These are phyloP conservation scores for Scenedesmus sp. DNA, from an alignment of 163 green algal genomes.

Conservation along the genomic window DNA sequence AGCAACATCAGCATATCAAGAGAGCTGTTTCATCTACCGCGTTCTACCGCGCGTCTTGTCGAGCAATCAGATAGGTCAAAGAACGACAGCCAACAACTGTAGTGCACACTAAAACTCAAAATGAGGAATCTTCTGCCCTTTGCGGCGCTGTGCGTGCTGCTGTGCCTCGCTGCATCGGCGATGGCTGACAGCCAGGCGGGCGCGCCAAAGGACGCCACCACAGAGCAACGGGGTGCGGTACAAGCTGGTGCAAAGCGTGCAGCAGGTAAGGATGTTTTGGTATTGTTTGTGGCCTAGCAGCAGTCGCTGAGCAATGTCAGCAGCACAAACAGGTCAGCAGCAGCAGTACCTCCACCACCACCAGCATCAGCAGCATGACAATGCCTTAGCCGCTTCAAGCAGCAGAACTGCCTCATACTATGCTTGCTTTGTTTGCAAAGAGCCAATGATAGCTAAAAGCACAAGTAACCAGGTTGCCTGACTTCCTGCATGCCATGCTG, in stretches of 20 bases:
- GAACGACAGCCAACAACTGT: background rate
- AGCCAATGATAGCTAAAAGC: no score
- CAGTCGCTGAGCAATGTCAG: background rate
- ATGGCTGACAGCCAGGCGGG: background rate
- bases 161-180: conserved; percentile 1
- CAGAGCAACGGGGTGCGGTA: background rate
- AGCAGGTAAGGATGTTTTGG: background rate
- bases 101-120: background rate
- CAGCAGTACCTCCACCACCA: background rate
- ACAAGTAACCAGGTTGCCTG: background rate
- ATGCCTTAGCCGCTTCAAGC: background rate
- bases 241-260: background rate
- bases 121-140: background rate
- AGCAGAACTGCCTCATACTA: background rate
- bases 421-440: background rate
- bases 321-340: background rate
- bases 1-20: background rate
- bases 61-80: background rate
- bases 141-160: background rate
- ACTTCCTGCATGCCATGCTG: background rate
- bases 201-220: background rate
- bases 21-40: background rate
- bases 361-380: background rate
- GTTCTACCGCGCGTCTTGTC: background rate
- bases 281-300: background rate